These are phyloP conservation scores for Aspergillus steynii DNA, from an alignment of 495 filamentous ascomycete genomes.

Conservation along the genomic window DNA sequence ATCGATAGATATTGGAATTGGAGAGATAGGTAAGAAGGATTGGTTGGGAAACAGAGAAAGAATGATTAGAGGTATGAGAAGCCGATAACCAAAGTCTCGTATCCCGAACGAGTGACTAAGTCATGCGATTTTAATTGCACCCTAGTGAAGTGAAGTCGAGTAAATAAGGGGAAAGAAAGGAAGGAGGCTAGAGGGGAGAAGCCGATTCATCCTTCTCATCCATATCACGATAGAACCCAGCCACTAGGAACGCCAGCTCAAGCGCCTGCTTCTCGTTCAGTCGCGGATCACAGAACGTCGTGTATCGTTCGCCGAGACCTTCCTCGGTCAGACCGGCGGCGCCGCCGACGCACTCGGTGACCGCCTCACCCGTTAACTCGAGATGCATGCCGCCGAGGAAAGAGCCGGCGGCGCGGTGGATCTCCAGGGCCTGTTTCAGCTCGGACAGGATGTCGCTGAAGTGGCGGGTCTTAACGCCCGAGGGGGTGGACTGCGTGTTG, in stretches of 20 bases:
- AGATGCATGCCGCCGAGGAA: conserved; percentile 93
- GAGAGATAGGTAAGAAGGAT: no score
- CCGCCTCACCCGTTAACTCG: conserved; percentile 91
- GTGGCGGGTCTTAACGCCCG: conserved; percentile 79
- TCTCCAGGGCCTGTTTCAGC: conserved; percentile 71
- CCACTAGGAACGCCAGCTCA: conserved; percentile 91
- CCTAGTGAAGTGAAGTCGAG: no score
- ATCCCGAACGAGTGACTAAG: no score
- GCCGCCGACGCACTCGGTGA: conserved; percentile 94
- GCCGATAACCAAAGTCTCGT: no score
- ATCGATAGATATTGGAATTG: no score
- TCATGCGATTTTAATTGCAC: no score
- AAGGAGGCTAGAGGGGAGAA: neutral
- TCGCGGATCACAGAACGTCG: conserved; percentile 90
- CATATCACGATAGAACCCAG: conserved; percentile 70
- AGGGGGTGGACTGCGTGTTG: conserved; percentile 61
- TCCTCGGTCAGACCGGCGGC: conserved; percentile 85
- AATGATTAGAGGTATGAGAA: no score
- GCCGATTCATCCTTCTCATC: conserved; percentile 22
- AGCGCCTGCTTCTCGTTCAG: conserved; percentile 97
- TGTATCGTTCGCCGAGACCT: conserved; percentile 84
- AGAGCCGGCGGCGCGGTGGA: conserved; percentile 79
- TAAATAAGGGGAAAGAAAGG: conserved; percentile 9
- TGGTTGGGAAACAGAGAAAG: no score
- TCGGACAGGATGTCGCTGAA: conserved; percentile 87